Conservation (phyloP, 2,329 filamentous ascomycete species). For the Tympanopsis confertula region DNA sequence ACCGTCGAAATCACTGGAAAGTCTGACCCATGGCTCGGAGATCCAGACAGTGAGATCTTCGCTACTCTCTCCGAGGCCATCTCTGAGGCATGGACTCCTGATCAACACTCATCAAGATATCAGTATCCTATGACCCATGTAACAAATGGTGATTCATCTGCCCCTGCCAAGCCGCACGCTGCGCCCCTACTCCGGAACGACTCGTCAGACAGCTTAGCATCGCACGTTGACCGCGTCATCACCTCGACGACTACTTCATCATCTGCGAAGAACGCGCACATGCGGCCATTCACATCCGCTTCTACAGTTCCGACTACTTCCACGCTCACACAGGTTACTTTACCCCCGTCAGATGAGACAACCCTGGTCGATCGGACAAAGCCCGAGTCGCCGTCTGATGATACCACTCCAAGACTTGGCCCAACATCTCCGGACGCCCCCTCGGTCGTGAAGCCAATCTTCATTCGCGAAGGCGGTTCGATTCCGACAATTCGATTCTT, state of each 20-base stretch:
- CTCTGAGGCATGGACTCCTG: constrained; percentile 68
- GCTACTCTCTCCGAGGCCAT: constrained; percentile 77
- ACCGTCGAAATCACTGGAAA: constrained; percentile 80
- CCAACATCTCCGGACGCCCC: neutral
- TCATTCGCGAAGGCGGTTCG: constrained; percentile 88
- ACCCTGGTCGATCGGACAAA: neutral
- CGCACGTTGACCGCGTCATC: neutral
- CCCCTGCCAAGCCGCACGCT: neutral
- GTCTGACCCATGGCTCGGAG: constrained; percentile 91
- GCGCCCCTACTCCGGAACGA: neutral
- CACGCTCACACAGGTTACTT: neutral
- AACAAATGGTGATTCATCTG: neutral
- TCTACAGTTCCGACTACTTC: neutral
- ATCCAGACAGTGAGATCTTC: constrained; percentile 84
- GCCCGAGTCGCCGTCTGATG: neutral
- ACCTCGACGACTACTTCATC: neutral
- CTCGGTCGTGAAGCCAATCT: constrained; percentile 54
- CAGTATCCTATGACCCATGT: constrained; percentile 11
- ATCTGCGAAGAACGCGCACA: neutral
- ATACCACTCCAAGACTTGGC: too few species aligned
- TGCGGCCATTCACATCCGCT: neutral
- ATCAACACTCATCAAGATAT: constrained; percentile 17
- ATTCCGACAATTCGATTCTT: constrained; percentile 90
- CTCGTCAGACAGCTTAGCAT: neutral
- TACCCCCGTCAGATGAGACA: too few species aligned